phyloP scores from a whole-genome alignment of 768 basidiomycete genomes.

The Leccinellum luteum region DNA sequence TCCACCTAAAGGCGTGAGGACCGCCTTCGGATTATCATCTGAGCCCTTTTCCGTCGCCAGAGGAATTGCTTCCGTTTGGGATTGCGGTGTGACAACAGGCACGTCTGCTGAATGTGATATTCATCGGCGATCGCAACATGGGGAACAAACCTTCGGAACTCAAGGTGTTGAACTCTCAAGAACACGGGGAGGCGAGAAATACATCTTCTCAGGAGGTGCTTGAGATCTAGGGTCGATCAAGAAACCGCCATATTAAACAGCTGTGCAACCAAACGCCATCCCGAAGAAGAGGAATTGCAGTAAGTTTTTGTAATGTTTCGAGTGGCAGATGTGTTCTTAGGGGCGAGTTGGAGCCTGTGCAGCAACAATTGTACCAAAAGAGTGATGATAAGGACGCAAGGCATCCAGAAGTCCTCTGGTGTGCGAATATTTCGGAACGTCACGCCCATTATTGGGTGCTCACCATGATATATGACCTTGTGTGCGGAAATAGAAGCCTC shows the following conservation, averaged over 20 bases:
- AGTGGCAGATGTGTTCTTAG: not conserved
- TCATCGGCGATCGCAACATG: not conserved
- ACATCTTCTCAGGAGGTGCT: not conserved
- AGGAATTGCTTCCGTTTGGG: not conserved
- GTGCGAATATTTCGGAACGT: not conserved
- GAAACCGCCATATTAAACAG: not conserved
- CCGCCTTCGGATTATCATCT: not conserved
- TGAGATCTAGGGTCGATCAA: not conserved
- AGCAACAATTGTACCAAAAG: not conserved
- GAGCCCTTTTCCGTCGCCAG: not conserved
- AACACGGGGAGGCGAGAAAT: not conserved
- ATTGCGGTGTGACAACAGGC: not conserved
- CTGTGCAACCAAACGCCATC: not conserved
- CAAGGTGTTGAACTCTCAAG: not conserved
- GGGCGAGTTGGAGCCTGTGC: not conserved
- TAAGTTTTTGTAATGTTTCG: too few relatives aligned
- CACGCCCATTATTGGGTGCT: not conserved
- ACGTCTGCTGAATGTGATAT: not conserved
- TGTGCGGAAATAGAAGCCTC: not conserved
- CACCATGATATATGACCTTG: not conserved
- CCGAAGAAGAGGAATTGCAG: not conserved
- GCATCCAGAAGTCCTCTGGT: not conserved
- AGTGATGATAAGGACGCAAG: not conserved
- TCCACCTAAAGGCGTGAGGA: not conserved
- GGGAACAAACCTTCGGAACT: not conserved